A percentile compares a stretch with the other conserved stretches of the same genome.
These are phyloP conservation scores for Salvia sclarea DNA, from an alignment of 305 asterid genomes.

Conservation along the genomic window DNA sequence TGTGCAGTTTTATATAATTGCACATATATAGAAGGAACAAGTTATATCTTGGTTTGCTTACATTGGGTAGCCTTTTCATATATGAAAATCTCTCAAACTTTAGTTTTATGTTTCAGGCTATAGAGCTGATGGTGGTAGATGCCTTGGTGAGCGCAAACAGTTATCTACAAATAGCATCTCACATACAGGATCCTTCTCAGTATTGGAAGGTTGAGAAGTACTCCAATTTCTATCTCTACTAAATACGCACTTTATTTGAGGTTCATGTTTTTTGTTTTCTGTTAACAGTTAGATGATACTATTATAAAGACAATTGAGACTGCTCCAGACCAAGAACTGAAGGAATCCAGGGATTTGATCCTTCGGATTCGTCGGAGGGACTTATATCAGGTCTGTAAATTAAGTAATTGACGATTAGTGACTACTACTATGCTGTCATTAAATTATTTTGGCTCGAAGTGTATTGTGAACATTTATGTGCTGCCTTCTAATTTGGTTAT, in stretches of 20 bases:
- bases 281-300: conserved; percentile 78
- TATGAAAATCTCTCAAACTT: conserved; percentile 13
- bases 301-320: conserved; percentile 87
- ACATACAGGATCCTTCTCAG: conserved; percentile 74
- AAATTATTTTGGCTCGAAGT: neutral
- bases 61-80: neutral
- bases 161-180: conserved; percentile 70
- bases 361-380: conserved; percentile 82
- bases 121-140: conserved; percentile 86
- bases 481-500: conserved; percentile 20
- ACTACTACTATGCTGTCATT: neutral
- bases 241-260: conserved; percentile 16
- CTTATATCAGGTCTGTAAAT: conserved; percentile 67
- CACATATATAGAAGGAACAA: neutral
- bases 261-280: conserved; percentile 25
- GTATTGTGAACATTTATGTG: conserved; percentile 9
- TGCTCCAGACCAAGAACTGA: conserved; percentile 66
- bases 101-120: conserved; percentile 54
- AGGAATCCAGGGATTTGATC: conserved; percentile 80
- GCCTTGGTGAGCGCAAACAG: conserved; percentile 82
- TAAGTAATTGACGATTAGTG: conserved; percentile 5
- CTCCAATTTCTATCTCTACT: conserved; percentile 22
- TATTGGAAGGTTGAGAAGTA: conserved; percentile 79
- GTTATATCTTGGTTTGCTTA: neutral
- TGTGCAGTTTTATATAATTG: conserved; percentile 13